phyloP scores from a whole-genome alignment of 2,329 filamentous ascomycete genomes.

The Fusarium chlamydosporum region DNA sequence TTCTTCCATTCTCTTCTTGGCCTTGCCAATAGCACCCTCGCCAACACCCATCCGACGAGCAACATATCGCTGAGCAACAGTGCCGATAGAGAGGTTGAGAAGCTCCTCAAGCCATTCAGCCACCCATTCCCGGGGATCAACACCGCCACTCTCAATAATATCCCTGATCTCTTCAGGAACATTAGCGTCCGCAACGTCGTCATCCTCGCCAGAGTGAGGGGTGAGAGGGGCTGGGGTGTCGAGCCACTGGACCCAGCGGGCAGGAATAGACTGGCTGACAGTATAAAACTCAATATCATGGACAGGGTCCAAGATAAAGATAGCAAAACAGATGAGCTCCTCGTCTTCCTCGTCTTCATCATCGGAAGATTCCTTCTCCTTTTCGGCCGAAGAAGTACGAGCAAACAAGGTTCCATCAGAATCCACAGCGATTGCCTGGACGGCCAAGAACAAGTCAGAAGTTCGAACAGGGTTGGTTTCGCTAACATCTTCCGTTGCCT shows the following conservation, averaged over 20 bases:
- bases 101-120: slow-evolving; percentile 97
- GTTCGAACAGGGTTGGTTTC: slow-evolving; percentile 91
- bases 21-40: slow-evolving; percentile 76
- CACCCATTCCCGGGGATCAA: slow-evolving; percentile 97
- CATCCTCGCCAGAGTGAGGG: slow-evolving; percentile 66
- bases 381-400: slow-evolving; percentile 65
- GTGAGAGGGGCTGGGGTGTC: slow-evolving; percentile 77
- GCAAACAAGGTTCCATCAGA: slow-evolving; percentile 77
- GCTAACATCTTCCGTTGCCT: slow-evolving; percentile 82
- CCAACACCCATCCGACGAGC: slow-evolving; percentile 96
- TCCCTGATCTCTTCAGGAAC: slow-evolving; percentile 88
- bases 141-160: slow-evolving; percentile 80
- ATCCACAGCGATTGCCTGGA: slow-evolving; percentile 84
- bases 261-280: slow-evolving; percentile 85
- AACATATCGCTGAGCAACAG: slow-evolving; percentile 95
- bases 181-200: slow-evolving; percentile 56
- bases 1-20: slow-evolving; percentile 72
- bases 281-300: slow-evolving; percentile 90
- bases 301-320: slow-evolving; percentile 88
- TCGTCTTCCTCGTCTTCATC: slow-evolving; percentile 67
- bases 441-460: slow-evolving; percentile 94
- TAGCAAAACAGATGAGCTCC: slow-evolving; percentile 78
- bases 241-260: slow-evolving; percentile 91
- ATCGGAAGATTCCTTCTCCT: slow-evolving; percentile 68
- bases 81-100: slow-evolving; percentile 80